Percentiles rank a stretch among this genome's conserved stretches.
These are phyloP conservation scores for Lolium multiflorum DNA, from an alignment of 176 grass and related monocot genomes.

Conservation along the genomic window DNA sequence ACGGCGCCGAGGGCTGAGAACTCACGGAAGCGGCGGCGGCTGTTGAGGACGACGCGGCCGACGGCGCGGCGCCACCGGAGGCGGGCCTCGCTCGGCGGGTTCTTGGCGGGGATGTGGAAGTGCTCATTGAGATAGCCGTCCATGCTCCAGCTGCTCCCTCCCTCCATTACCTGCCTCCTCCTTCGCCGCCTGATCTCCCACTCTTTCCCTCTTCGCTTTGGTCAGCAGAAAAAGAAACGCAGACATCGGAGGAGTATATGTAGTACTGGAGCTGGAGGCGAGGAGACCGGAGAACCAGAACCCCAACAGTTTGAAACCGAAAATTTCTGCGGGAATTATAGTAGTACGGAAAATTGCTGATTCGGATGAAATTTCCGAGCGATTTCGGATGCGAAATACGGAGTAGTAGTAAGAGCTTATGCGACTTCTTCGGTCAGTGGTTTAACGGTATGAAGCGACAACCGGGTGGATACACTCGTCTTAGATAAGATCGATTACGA, in stretches of 20 bases:
- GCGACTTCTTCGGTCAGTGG: not conserved
- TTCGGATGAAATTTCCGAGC: not conserved
- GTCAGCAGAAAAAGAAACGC: not conserved
- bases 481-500: not conserved
- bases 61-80: slow-evolving; percentile 71
- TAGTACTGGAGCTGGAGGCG: not conserved
- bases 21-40: slow-evolving; percentile 74
- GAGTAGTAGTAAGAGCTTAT: not conserved
- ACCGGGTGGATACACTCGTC: not conserved
- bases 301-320: not conserved
- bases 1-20: slow-evolving; percentile 49
- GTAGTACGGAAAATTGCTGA: not conserved
- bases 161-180: slow-evolving; percentile 38
- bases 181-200: not conserved
- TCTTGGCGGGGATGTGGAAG: slow-evolving; percentile 76
- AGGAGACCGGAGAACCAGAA: not conserved
- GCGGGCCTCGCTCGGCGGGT: slow-evolving; percentile 66
- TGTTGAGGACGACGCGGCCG: slow-evolving; percentile 66
- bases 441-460: not conserved
- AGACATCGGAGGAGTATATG: not conserved
- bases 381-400: not conserved
- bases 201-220: not conserved
- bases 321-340: not conserved
- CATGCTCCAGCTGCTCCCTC: slow-evolving; percentile 47
- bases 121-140: slow-evolving; percentile 61